Evolutionary conservation across 2,329 filamentous ascomycete genomes (phyloP).

Genomic region (Epichloe festucae): DNA sequence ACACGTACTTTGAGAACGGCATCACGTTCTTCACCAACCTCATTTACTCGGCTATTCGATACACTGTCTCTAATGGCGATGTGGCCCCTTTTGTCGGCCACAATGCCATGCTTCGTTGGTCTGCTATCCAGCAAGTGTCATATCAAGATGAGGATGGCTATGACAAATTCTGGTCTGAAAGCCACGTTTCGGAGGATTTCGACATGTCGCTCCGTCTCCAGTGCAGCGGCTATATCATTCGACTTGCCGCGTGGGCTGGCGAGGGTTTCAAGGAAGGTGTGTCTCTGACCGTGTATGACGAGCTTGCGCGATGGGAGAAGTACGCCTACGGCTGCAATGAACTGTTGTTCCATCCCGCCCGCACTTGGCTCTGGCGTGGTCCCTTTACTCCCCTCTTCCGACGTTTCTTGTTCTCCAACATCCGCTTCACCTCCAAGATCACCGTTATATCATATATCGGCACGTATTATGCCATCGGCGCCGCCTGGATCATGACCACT

Average conservation of each 20-base stretch:
- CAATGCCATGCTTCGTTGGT: constrained; percentile 65
- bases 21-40: constrained; percentile 63
- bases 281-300: constrained; percentile 73
- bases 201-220: constrained; percentile 71
- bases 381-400: constrained; percentile 72
- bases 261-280: constrained; percentile 77
- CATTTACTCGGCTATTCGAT: constrained; percentile 65
- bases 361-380: constrained; percentile 58
- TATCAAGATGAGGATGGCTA: constrained; percentile 58
- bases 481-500: constrained; percentile 60
- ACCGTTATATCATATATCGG: constrained; percentile 67
- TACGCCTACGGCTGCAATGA: constrained; percentile 78
- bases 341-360: constrained; percentile 66
- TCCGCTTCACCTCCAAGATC: constrained; percentile 62
- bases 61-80: constrained; percentile 64
- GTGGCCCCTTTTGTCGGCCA: constrained; percentile 73
- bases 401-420: constrained; percentile 58
- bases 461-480: constrained; percentile 68
- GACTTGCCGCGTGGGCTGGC: constrained; percentile 58
- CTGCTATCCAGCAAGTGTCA: constrained; percentile 59
- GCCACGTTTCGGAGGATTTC: constrained; percentile 69
- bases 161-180: constrained; percentile 73
- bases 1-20: constrained; percentile 59
- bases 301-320: constrained; percentile 76
- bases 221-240: constrained; percentile 58